Conservation (phyloP, 78 protist species). For the Dictyostelium capitatum region DNA sequence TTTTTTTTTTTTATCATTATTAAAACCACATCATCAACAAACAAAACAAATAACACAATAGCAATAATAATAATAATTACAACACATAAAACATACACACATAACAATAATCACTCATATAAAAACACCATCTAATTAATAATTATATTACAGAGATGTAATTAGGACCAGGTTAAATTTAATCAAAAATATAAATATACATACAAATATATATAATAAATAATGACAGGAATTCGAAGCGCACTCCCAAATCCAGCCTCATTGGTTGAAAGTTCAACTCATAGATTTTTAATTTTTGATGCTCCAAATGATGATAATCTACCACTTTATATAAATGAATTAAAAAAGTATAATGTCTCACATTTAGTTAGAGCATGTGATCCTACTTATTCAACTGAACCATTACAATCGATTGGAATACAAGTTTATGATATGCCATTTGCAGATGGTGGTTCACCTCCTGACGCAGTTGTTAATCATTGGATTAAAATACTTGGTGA, state of each 20-base stretch:
- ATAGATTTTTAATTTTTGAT: conserved; percentile 84
- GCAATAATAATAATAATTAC: no score
- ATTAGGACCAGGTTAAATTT: conserved; percentile 5
- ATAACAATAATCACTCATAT: not conserved
- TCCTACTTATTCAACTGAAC: conserved; percentile 82
- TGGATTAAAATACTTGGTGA: conserved; percentile 66
- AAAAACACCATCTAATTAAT: no score
- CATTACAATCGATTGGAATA: conserved; percentile 57
- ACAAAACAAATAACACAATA: no score
- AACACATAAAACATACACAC: no score
- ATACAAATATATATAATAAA: no score
- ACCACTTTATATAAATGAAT: conserved; percentile 79
- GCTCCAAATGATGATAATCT: conserved; percentile 87
- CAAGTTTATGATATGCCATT: conserved; percentile 84
- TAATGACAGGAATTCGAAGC: conserved; percentile 77
- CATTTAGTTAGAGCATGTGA: conserved; percentile 89
- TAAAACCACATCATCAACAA: no score
- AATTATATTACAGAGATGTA: not conserved
- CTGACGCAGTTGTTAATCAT: conserved; percentile 64
- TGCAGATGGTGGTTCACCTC: conserved; percentile 84
- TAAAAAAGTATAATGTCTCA: conserved; percentile 71
- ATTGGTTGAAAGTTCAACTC: conserved; percentile 67
- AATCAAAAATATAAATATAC: no score
- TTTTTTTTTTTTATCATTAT: no score
- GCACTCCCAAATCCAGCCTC: conserved; percentile 84